Evolutionary conservation across 495 filamentous ascomycete genomes (phyloP), one percentile per base, ranked within the genome.

Genomic region (Penicillium subrubescens): DNA sequence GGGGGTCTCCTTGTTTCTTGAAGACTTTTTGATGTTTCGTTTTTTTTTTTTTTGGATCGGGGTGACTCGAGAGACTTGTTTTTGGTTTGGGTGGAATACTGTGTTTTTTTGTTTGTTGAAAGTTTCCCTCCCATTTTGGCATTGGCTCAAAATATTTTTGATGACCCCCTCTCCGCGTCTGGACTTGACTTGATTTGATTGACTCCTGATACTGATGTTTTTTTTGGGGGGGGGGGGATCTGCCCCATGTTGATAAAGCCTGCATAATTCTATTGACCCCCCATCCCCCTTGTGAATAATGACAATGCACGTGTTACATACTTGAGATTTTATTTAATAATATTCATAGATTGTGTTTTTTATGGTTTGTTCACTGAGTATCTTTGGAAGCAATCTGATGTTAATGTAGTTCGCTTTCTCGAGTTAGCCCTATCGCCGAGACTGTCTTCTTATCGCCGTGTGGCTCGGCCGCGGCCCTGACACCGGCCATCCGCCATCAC

Each of bases 391-490:
- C 23, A 15, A 51, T 27, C 7, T 14, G 12, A 50, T 5, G 25
- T 52, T 52, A 25, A 52, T 29, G 23, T 25, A 27, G 7, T 14
- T 15, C 17, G 48, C 23, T 23, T 6, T 17, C 5, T 50, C 2
- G 3, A 17, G 19, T 50, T 29, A 29, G 43, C n/a, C 27, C 56
- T 54, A 64, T 58, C 34, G 41, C 57, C 60, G 64, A 39, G 54
- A 51, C 46, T 57, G 60, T 17, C 58, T 57, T 43, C 64, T 69
- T 67, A 67, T 61, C 67, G 27, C 64, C 67, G 67, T 50, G 39
- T 27, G 48, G 35, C 57, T 55, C 41, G 31, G 21, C 62, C 33
- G 25, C 55, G 21, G 23, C 15, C 23, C 23, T 21, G 7, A 8
- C 44, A 17, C 2, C 44, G 1, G 8, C 43, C n/a, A 46, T 2